Percentiles rank a stretch among this genome's conserved stretches.
Evolutionary conservation across 2,329 filamentous ascomycete species (phyloP).

Genomic region (Massarina eburnea): DNA sequence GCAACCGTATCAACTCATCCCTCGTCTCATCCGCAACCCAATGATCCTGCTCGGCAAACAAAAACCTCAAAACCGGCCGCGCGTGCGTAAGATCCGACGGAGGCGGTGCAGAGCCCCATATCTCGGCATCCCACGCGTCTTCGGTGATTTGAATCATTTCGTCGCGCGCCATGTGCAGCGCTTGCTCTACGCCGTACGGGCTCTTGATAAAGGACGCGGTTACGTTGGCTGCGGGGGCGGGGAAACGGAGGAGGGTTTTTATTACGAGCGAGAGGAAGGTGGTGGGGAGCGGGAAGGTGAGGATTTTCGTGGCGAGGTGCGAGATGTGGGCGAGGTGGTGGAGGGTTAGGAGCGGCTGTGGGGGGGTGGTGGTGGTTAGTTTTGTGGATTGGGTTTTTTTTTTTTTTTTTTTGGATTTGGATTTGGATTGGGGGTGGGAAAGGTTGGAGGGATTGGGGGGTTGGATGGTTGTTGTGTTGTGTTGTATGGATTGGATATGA

Average conservation of each 20-base stretch:
- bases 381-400: too few species aligned
- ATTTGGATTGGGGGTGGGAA: too few species aligned
- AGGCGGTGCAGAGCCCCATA: constrained; percentile 56
- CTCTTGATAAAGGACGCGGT: constrained; percentile 56
- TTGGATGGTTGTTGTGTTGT: too few species aligned
- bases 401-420: background rate
- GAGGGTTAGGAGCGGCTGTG: constrained; percentile 11
- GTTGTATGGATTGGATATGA: too few species aligned
- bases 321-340: constrained; percentile 24
- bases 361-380: background rate
- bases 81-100: constrained; percentile 29
- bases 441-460: too few species aligned
- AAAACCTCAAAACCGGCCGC: constrained; percentile 55
- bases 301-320: constrained; percentile 42
- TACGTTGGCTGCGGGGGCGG: constrained; percentile 47
- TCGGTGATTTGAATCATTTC: constrained; percentile 60
- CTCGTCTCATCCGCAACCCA: constrained; percentile 63
- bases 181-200: constrained; percentile 53
- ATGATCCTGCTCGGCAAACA: constrained; percentile 62
- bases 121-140: constrained; percentile 60
- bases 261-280: constrained; percentile 47
- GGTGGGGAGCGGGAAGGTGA: constrained; percentile 48
- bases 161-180: constrained; percentile 60
- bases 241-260: constrained; percentile 45
- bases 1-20: constrained; percentile 54